These are phyloP conservation scores for Ceratobasidium theobromae DNA, from an alignment of 1,284 basidiomycete species.

Conservation along the genomic window DNA sequence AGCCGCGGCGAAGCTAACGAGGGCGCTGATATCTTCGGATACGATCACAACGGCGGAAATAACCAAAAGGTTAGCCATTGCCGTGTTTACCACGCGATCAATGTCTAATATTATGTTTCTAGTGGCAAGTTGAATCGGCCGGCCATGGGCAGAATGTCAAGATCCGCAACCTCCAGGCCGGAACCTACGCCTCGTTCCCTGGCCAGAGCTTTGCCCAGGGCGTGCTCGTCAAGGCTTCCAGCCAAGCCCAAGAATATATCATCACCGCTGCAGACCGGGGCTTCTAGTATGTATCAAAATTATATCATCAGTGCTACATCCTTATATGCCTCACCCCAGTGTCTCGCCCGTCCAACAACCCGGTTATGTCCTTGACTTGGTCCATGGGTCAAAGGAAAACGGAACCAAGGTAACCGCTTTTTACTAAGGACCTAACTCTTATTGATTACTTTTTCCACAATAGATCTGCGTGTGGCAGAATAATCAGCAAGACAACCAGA, in stretches of 20 bases:
- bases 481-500: slow-evolving; percentile 32
- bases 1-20: slow-evolving; percentile 19
- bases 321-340: neutral
- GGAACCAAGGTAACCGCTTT: neutral
- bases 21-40: slow-evolving; percentile 28
- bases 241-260: slow-evolving; percentile 14
- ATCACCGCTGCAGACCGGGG: slow-evolving; percentile 24
- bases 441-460: neutral
- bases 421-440: neutral
- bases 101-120: neutral
- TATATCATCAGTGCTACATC: neutral
- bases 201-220: slow-evolving; percentile 21
- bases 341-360: slow-evolving; percentile 8
- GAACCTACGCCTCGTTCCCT: slow-evolving; percentile 18
- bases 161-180: slow-evolving; percentile 17
- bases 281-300: neutral
- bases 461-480: slow-evolving; percentile 29
- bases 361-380: slow-evolving; percentile 20
- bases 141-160: slow-evolving; percentile 29
- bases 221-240: slow-evolving; percentile 19
- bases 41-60: slow-evolving; percentile 20
- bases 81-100: neutral
- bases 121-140: slow-evolving; percentile 28
- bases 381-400: slow-evolving; percentile 10
- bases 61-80: slow-evolving; percentile 24